Conservation (phyloP, 495 filamentous ascomycete species). For the Bathelium albidoporum region DNA sequence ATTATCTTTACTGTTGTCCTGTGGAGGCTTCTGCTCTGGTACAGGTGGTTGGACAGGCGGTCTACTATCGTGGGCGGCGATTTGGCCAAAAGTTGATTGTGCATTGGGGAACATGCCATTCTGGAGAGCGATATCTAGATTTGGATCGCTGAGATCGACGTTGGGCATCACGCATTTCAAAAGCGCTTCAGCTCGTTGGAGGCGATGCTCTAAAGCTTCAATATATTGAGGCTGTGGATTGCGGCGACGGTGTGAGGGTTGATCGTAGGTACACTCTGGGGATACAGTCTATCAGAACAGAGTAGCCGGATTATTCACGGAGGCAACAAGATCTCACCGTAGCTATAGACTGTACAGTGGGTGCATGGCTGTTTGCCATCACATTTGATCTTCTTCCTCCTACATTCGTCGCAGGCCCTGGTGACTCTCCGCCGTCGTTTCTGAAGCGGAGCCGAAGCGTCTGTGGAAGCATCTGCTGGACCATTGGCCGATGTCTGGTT, state of each 20-base stretch:
- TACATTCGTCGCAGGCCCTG: constrained; percentile 89
- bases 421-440: constrained; percentile 75
- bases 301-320: constrained; percentile 10
- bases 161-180: constrained; percentile 72
- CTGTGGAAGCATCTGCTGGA: not conserved
- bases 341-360: constrained; percentile 95
- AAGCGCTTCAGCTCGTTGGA: constrained; percentile 75
- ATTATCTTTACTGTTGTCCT: constrained; percentile 51
- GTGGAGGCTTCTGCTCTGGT: constrained; percentile 1
- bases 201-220: constrained; percentile 74
- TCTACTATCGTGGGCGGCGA: not conserved
- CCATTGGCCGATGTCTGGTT: not conserved
- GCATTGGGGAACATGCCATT: constrained; percentile 28
- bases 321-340: constrained; percentile 53
- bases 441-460: constrained; percentile 48
- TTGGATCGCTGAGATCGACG: constrained; percentile 73
- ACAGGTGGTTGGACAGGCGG: not conserved
- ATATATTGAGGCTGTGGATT: constrained; percentile 94
- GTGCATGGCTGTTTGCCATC: constrained; percentile 97
- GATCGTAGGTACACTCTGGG: constrained; percentile 93
- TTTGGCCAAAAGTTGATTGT: constrained; percentile 16
- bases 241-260: constrained; percentile 88
- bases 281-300: not conserved
- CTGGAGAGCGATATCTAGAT: constrained; percentile 55
- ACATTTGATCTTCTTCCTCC: constrained; percentile 97